Conservation (phyloP, 495 filamentous ascomycete species). For the Chaetomium fimeti region DNA sequence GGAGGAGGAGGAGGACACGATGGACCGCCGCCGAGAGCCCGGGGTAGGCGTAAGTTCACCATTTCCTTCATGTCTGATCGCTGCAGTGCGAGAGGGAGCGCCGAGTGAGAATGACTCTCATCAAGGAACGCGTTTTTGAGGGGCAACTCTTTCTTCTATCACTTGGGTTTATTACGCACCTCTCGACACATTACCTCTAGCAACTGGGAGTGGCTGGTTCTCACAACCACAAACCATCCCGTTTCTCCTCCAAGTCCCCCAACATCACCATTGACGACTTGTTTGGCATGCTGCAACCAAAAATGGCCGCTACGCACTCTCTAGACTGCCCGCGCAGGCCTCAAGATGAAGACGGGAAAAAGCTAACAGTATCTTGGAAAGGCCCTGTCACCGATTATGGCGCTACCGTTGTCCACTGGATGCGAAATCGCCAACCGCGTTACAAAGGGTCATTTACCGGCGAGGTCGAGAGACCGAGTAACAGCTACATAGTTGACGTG, state of each 20-base stretch:
- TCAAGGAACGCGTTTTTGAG: not conserved
- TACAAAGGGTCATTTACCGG: slow-evolving; percentile 65
- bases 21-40: slow-evolving; percentile 32
- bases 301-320: not conserved
- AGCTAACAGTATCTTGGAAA: slow-evolving; percentile 38
- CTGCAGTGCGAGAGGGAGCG: not conserved
- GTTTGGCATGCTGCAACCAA: not conserved
- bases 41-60: slow-evolving; percentile 26
- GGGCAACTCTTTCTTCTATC: not conserved
- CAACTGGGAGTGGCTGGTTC: not conserved
- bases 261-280: not conserved
- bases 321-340: not conserved
- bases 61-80: not conserved
- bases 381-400: slow-evolving; percentile 94
- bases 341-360: not conserved
- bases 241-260: not conserved
- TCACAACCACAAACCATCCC: too few relatives aligned
- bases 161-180: not conserved
- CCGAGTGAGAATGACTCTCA: too few relatives aligned
- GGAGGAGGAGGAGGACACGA: slow-evolving; percentile 27
- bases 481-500: slow-evolving; percentile 87
- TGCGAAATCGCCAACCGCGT: slow-evolving; percentile 76
- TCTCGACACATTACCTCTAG: not conserved
- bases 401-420: slow-evolving; percentile 87
- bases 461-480: slow-evolving; percentile 79